phyloP scores from a whole-genome alignment of 257 asterid genomes.

The Solanum clarkiae region DNA sequence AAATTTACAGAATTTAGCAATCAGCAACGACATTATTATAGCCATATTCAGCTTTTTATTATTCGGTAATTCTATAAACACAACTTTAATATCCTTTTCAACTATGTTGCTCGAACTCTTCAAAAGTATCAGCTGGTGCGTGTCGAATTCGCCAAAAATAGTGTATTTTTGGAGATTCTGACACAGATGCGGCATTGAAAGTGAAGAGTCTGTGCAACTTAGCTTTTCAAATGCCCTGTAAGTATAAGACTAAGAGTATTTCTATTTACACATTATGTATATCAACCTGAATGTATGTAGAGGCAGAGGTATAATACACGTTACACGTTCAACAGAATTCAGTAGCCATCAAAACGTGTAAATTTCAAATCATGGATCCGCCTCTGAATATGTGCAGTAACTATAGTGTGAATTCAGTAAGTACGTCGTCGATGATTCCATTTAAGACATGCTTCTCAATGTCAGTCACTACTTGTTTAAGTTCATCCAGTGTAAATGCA shows the following conservation, averaged over 20 bases:
- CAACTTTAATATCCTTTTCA: background rate
- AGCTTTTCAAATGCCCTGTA: background rate
- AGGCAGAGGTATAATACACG: background rate
- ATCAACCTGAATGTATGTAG: background rate
- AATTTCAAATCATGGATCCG: background rate
- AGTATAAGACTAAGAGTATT: background rate
- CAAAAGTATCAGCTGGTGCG: no score
- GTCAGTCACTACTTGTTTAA: constrained; percentile 12
- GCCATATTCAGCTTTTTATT: background rate
- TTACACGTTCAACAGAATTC: background rate
- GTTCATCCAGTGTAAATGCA: constrained; percentile 15
- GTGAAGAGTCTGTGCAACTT: no score
- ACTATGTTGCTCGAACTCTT: no score
- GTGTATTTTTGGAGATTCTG: no score
- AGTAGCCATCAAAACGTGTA: background rate
- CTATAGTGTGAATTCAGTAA: constrained; percentile 4
- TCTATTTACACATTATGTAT: constrained; percentile 1
- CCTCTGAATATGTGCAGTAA: background rate
- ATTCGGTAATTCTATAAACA: background rate
- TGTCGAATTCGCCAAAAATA: no score
- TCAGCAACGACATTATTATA: background rate
- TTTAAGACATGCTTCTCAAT: constrained; percentile 15
- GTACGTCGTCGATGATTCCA: constrained; percentile 14
- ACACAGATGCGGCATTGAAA: no score
- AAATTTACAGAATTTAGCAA: no score